Evolutionary conservation across 2,329 filamentous ascomycete species (phyloP), one percentile per base, ranked within the genome.

Genomic region (Chrysoporthe deuterocubensis): DNA sequence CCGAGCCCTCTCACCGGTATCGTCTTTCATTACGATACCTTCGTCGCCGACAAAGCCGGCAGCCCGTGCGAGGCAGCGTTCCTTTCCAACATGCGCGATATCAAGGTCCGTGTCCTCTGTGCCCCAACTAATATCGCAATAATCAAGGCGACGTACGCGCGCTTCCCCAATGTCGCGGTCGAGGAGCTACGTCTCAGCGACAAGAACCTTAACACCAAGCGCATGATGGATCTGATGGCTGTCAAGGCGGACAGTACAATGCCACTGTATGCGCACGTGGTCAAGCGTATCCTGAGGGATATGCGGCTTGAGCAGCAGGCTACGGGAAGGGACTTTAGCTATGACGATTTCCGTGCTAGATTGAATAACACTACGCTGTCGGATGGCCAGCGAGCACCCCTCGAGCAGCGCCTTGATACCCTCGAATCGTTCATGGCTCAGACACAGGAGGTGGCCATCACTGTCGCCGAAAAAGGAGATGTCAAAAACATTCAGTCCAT

Each of bases 21-120:
- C 0, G 84, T 92, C 0, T 91, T 92, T 61, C 88, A 91, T 70
- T 91, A 89, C 67, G 87, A 90, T 70, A 82, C 81, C 0, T 87
- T 86, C 69, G 80, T 81, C 13, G 85, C 81, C 0, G 82, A 85
- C 56, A 72, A 74, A 0, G 77, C 80, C 1, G 84, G 84, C 14
- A 79, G 79, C 0, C 83, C 87, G 0, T 89, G 88, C 66, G 89
- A 92, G 73, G 88, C 85, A 0, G 87, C 88, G 0, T 87, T 83
- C 70, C 75, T 91, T 3, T 79, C 83, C 0, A 82, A 82, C 0
- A 72, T 80, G 34, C 66, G 71, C 0, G 74, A 77, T 0, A 77
- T 88, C 26, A 76, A 78, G 0, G 86, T 89, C 1, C 78, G 83
- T 2, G 83, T 89, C 0, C 75, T 89, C 0, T 87, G 86, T 40